phyloP scores from a whole-genome alignment of 225 moss, liverwort and hornwort species.

The Climacium dendroides region DNA sequence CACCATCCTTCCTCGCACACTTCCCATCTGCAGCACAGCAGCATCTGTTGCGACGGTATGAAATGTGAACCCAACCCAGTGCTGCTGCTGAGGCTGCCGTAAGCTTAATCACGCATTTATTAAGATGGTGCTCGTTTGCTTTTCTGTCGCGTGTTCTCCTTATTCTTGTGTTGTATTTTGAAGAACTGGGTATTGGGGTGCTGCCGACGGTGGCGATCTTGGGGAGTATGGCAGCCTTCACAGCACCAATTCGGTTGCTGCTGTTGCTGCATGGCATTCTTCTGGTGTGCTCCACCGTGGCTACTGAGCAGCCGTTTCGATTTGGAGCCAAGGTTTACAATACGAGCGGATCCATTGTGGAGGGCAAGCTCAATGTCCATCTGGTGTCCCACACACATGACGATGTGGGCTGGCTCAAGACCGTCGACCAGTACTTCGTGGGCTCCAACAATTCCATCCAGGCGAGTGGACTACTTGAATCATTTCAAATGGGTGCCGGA shows the following conservation, averaged over 20 bases:
- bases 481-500: background rate
- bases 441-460: slow-evolving; percentile 97
- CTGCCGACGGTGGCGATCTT: background rate
- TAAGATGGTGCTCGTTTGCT: background rate
- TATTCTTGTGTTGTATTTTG: background rate
- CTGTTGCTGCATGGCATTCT: background rate
- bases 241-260: background rate
- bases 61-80: background rate
- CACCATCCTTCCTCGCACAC: background rate
- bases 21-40: background rate
- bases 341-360: slow-evolving; percentile 36
- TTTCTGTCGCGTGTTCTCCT: background rate
- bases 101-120: background rate
- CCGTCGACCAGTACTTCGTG: slow-evolving; percentile 94
- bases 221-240: background rate
- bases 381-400: slow-evolving; percentile 89
- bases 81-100: background rate
- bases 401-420: slow-evolving; percentile 99
- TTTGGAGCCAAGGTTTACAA: slow-evolving; percentile 17
- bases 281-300: background rate
- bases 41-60: background rate
- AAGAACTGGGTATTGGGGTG: background rate
- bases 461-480: slow-evolving; percentile 5
- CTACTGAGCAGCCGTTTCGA: slow-evolving; percentile 1
- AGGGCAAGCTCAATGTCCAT: slow-evolving; percentile 84